Base-by-base conservation (phyloP, 306 rosid species). In the Fragaria iinumae region DNA sequence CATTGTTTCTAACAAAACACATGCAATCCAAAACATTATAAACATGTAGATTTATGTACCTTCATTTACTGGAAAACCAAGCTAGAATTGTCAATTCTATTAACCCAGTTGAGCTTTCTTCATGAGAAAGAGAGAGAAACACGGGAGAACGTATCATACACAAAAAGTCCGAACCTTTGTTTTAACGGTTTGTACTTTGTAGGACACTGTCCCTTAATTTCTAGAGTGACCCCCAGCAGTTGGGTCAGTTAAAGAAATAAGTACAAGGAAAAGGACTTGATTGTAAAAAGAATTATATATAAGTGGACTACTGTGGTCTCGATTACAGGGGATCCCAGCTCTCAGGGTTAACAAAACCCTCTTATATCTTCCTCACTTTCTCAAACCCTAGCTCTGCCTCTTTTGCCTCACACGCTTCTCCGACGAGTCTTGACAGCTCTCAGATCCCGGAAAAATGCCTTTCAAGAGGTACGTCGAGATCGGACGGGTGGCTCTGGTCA, bases 401-500 rank as follows among this genome's bases (percentile, higher is more conserved):
- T 9, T 41, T 13, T 20, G 56, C 73, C 18, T 36, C 29, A 14
- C 47, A 64, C 69, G 0, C 10, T 13, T 59, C 60, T 16, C n/a
- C 10, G 52, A 44, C 65, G 2, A 69, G 60, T 20, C 72, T 44
- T 20, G 53, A 25, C 49, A 3, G 44, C 41, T 23, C n/a, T 49
- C 80, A 47, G 76, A 65, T 74, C 66, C 80, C 77, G 32, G 18
- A 32, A 73, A 49, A 47, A 81, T 84, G 83, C 85, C 87, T 23
- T 83, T 86, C 84, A 83, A 78, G 84, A 81, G 89, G 76, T 86
- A 66, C 73, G 83, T 81, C 32, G 89, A 86, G 82, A 81, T 86
- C 64, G 89, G 89, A 23, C 47, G 87, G 55, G 89, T 83, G 34
- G 87, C 87, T 27, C 81, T 83, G 67, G 85, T 83, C 83, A 86